Evolutionary conservation across 1,284 basidiomycete genomes (phyloP).

Genomic region (Limonomyces culmigenus): DNA sequence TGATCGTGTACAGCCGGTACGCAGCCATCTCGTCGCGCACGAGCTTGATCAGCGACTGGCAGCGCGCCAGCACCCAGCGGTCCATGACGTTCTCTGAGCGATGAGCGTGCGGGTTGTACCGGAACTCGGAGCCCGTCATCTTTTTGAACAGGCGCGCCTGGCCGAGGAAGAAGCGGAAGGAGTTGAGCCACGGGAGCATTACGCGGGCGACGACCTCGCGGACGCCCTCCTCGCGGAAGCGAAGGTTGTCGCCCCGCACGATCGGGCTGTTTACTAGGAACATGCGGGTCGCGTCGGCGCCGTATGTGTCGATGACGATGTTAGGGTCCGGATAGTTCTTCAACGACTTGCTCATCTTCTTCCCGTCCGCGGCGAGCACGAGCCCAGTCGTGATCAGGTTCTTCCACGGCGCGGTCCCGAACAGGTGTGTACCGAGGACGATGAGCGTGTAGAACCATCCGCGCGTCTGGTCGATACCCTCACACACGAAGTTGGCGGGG

Average conservation of each 20-base stretch:
- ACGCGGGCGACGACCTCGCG: constrained; percentile 92
- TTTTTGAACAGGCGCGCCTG: constrained; percentile 86
- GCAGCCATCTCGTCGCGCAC: constrained; percentile 93
- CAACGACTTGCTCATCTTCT: constrained; percentile 99
- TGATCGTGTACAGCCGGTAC: constrained; percentile 96
- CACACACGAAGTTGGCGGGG: constrained; percentile 97
- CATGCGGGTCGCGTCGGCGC: constrained; percentile 92
- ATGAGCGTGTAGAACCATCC: constrained; percentile 99
- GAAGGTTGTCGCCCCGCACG: constrained; percentile 92
- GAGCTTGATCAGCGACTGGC: constrained; percentile 88
- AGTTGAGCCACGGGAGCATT: constrained; percentile 97
- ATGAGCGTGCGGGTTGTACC: constrained; percentile 78
- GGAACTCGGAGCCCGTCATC: constrained; percentile 63
- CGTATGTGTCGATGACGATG: constrained; percentile 80
- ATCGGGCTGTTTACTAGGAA: constrained; percentile 99
- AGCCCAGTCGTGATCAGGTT: constrained; percentile 95
- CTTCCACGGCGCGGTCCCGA: constrained; percentile 92
- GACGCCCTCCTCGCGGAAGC: constrained; percentile 97
- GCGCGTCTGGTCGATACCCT: constrained; percentile 91
- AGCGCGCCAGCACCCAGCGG: constrained; percentile 92
- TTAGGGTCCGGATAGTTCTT: constrained; percentile 98
- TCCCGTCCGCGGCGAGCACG: constrained; percentile 91
- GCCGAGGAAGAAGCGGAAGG: constrained; percentile 98
- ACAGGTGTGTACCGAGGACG: constrained; percentile 89
- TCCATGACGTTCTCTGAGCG: constrained; percentile 94